phyloP scores from a whole-genome alignment of 768 basidiomycete species.

The Tulasnella sp. region DNA sequence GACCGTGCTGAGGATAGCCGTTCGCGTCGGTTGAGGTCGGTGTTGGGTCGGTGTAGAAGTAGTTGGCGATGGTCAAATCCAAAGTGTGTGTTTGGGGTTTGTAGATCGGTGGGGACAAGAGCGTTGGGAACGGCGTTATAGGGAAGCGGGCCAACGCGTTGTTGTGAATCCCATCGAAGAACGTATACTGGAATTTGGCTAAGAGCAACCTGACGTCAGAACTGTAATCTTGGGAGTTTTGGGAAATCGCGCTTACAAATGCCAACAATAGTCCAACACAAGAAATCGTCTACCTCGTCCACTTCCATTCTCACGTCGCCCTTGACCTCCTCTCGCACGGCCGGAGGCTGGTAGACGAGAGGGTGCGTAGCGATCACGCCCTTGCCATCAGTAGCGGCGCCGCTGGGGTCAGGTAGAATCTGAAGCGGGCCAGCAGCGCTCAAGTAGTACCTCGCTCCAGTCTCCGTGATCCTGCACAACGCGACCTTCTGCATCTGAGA shows the following conservation, averaged over 20 bases:
- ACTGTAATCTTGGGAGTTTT: constrained; percentile 2
- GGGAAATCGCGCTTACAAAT: constrained; percentile 61
- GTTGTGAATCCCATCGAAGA: constrained; percentile 74
- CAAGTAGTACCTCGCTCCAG: constrained; percentile 83
- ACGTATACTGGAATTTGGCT: constrained; percentile 92
- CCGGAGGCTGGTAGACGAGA: constrained; percentile 75
- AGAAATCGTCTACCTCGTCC: constrained; percentile 92
- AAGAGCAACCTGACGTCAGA: constrained; percentile 38
- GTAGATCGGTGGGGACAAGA: constrained; percentile 79
- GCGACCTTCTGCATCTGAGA: constrained; percentile 98
- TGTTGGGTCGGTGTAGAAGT: constrained; percentile 78
- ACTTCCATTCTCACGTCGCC: constrained; percentile 74
- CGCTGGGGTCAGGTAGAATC: constrained; percentile 32
- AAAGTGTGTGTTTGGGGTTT: constrained; percentile 71
- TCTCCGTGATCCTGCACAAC: constrained; percentile 67
- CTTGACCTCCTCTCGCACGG: constrained; percentile 79
- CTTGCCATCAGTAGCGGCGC: constrained; percentile 30
- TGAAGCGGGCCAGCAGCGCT: constrained; percentile 76
- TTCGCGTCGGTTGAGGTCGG: constrained; percentile 42
- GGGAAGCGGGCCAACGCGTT: constrained; percentile 74
- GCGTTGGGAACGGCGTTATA: constrained; percentile 87
- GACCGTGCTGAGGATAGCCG: constrained; percentile 37
- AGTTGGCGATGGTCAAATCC: constrained; percentile 84
- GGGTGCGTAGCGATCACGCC: constrained; percentile 58
- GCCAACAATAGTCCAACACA: constrained; percentile 95